Percentiles rank a stretch among this genome's conserved stretches.
Evolutionary conservation across 768 basidiomycete genomes (phyloP).

Genomic region (Amylocystis lapponica): DNA sequence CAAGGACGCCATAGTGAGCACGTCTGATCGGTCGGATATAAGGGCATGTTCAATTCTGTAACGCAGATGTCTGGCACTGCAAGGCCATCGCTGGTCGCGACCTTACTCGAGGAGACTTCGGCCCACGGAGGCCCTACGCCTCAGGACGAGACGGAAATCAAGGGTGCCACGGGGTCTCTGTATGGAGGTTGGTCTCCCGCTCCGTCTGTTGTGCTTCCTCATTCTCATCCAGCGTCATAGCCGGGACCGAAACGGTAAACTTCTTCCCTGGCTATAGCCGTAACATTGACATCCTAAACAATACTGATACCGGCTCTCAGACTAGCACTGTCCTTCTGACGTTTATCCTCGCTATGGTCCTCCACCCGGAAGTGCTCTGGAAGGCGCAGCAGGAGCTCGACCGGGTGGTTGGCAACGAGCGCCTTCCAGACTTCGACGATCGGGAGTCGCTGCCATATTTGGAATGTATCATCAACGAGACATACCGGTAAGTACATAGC

Average conservation of each 20-base stretch:
- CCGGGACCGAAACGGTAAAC: slow-evolving; percentile 19
- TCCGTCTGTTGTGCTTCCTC: background rate
- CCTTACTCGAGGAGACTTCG: slow-evolving; percentile 13
- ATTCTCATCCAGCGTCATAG: slow-evolving; percentile 3
- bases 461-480: slow-evolving; percentile 33
- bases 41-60: too few relatives aligned
- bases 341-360: slow-evolving; percentile 35
- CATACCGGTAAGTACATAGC: slow-evolving; percentile 18
- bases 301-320: slow-evolving; percentile 19
- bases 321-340: slow-evolving; percentile 34
- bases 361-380: slow-evolving; percentile 33
- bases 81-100: slow-evolving; percentile 13
- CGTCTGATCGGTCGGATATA: too few relatives aligned
- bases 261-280: background rate
- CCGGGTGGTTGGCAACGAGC: slow-evolving; percentile 32
- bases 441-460: slow-evolving; percentile 36
- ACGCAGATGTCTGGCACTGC: slow-evolving; percentile 15
- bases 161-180: slow-evolving; percentile 14
- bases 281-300: background rate
- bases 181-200: slow-evolving; percentile 15
- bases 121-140: slow-evolving; percentile 7
- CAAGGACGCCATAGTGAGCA: slow-evolving; percentile 10
- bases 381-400: slow-evolving; percentile 42
- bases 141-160: slow-evolving; percentile 17
- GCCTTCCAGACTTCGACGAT: slow-evolving; percentile 36